A percentile compares a stretch with the other conserved stretches of the same genome.
Evolutionary conservation across 23 red algal genomes (phyloP).

Genomic region (Gracilaria domingensis): DNA sequence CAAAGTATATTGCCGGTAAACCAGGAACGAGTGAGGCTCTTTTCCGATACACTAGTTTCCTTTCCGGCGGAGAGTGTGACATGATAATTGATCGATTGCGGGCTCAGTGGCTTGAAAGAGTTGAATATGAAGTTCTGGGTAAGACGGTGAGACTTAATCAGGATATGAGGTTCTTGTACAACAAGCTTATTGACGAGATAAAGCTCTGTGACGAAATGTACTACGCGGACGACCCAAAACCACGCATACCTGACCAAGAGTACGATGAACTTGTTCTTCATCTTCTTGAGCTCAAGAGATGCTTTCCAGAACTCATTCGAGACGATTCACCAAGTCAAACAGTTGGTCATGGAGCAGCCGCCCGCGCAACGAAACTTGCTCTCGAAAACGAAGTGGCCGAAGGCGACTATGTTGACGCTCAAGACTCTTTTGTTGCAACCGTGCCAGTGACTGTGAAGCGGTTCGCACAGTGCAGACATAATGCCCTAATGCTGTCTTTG

Average conservation of each 20-base stretch:
- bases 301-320: constrained; percentile 69
- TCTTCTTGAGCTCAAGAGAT: constrained; percentile 64
- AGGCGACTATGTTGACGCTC: constrained; percentile 5
- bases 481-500: constrained; percentile 70
- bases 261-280: constrained; percentile 83
- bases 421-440: constrained; percentile 38
- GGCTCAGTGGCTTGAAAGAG: constrained; percentile 31
- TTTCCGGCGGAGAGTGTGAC: constrained; percentile 57
- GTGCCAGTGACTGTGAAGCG: constrained; percentile 11
- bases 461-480: constrained; percentile 70
- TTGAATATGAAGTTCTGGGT: neutral
- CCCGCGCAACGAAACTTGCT: constrained; percentile 47
- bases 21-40: constrained; percentile 26
- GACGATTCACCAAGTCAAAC: constrained; percentile 71
- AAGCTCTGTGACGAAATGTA: constrained; percentile 63
- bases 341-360: constrained; percentile 69
- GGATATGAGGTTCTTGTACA: constrained; percentile 49
- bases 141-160: constrained; percentile 12
- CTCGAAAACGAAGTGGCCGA: constrained; percentile 38
- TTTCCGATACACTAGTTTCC: constrained; percentile 5
- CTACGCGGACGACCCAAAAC: constrained; percentile 70
- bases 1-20: constrained; percentile 6
- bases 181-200: constrained; percentile 68
- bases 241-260: constrained; percentile 73
- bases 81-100: constrained; percentile 49